Conservation (phyloP, 768 basidiomycete species). For the Rhodotorula babjevae region DNA sequence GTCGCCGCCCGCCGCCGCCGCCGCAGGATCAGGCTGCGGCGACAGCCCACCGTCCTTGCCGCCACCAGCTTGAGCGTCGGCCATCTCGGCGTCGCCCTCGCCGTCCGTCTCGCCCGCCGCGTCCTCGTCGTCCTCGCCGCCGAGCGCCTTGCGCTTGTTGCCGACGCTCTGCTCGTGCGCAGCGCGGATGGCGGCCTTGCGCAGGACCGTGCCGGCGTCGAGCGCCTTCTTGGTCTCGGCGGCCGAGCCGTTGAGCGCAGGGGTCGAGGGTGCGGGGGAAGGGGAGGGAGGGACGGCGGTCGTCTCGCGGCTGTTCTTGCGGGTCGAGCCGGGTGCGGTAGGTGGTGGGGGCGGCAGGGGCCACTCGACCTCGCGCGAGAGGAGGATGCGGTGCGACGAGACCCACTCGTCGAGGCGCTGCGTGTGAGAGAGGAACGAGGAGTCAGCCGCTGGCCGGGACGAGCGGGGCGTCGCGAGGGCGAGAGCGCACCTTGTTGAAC, state of each 20-base stretch:
- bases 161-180: constrained; percentile 36
- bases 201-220: constrained; percentile 29
- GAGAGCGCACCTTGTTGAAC: constrained; percentile 71
- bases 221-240: constrained; percentile 43
- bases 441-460: too few relatives aligned
- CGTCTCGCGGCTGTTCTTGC: constrained; percentile 32
- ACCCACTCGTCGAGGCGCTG: constrained; percentile 94
- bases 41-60: constrained; percentile 47
- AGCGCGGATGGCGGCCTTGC: constrained; percentile 49
- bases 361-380: constrained; percentile 86
- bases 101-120: constrained; percentile 28
- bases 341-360: constrained; percentile 51
- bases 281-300: constrained; percentile 6
- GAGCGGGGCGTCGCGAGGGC: too few relatives aligned
- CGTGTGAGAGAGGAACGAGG: too few relatives aligned
- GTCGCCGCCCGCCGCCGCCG: background rate
- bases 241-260: background rate
- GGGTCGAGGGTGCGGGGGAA: background rate
- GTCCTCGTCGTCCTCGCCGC: constrained; percentile 32
- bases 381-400: constrained; percentile 73
- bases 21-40: constrained; percentile 39
- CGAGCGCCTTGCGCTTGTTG: constrained; percentile 41
- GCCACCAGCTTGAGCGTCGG: constrained; percentile 53
- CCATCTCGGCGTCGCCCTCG: constrained; percentile 35
- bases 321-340: constrained; percentile 13